Percentiles rank a stretch among this genome's conserved stretches.
Conservation (phyloP, 139 green algal species). For the Chlorella sorokiniana region DNA sequence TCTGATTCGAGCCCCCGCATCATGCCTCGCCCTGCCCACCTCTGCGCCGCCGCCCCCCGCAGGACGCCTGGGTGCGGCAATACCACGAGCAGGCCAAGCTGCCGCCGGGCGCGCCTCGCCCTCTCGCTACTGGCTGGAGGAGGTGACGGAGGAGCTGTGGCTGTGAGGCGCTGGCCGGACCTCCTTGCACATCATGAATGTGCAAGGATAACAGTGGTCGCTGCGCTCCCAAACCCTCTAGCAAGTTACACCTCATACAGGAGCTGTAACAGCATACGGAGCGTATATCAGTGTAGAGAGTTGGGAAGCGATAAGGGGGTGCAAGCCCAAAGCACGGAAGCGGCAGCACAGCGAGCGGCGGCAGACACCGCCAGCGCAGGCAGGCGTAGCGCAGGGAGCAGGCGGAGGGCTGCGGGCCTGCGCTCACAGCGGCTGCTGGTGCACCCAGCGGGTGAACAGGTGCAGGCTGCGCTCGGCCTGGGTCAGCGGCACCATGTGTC, state of each 20-base stretch:
- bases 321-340: too few species aligned
- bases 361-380: too few species aligned
- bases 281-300: too few species aligned
- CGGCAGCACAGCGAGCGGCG: too few species aligned
- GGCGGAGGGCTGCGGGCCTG: background rate
- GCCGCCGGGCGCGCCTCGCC: background rate
- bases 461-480: constrained; percentile 56
- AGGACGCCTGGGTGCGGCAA: constrained; percentile 21
- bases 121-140: background rate
- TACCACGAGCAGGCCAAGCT: constrained; percentile 18
- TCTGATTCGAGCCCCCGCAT: background rate
- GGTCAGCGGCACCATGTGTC: constrained; percentile 78
- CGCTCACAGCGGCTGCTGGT: constrained; percentile 10
- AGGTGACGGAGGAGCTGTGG: constrained; percentile 12
- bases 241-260: too few species aligned
- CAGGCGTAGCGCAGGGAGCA: too few species aligned
- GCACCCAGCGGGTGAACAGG: constrained; percentile 56
- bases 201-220: too few species aligned
- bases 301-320: too few species aligned
- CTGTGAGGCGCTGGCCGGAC: constrained; percentile 3
- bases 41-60: background rate
- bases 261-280: too few species aligned
- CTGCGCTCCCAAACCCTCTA: too few species aligned
- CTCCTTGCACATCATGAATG: too few species aligned
- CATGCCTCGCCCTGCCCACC: too few species aligned